Evolutionary conservation across 2,329 filamentous ascomycete genomes (phyloP), one percentile per base, ranked within the genome.

Genomic region (Tolypocladium tundrense): DNA sequence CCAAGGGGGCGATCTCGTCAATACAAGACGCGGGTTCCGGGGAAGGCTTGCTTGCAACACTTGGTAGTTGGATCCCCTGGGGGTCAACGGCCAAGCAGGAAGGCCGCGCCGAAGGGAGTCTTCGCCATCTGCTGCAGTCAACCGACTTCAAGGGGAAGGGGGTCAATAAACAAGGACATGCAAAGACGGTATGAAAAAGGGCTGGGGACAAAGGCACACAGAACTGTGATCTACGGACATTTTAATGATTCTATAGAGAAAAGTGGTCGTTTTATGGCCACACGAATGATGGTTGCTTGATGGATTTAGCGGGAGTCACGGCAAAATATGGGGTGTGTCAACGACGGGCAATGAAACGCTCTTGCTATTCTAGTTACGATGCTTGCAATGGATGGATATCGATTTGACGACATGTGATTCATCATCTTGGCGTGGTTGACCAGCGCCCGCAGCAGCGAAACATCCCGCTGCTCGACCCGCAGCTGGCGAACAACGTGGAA

Each of bases 101-200:
- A 56, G 75, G 78, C 60, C 76, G 81, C 64, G 83, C 83, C 1
- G 82, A 84, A 66, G 80, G 81, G 1, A 84, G 78, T 57, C 70
- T 86, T 27, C 73, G 80, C 57, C 76, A 81, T 48, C 66, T 86
- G 21, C 68, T 86, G 13, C 79, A 73, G 61, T 65, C 64, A 16
- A 65, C 63, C 6, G 65, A 72, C 43, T 53, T 60, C 42, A 74
- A 74, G 60, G 72, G 69, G 10, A 75, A 75, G 58, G 66, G 64
- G 1, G 60, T 68, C 2, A 69, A 71, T 40, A 63, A 60, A 13
- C 48, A 33, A 35, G 31, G 48, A 10, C 31, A 37, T 10, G 39
- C 53, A 33, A 33, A 42, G 27, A 42, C 27, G 10, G 27, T n/a
- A 27, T 41, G 42, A 19, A 35, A 43, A n/a, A 7, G 9, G 21